Base-by-base conservation (phyloP, 2,329 filamentous ascomycete species). In the Aspergillus ochraceus region DNA sequence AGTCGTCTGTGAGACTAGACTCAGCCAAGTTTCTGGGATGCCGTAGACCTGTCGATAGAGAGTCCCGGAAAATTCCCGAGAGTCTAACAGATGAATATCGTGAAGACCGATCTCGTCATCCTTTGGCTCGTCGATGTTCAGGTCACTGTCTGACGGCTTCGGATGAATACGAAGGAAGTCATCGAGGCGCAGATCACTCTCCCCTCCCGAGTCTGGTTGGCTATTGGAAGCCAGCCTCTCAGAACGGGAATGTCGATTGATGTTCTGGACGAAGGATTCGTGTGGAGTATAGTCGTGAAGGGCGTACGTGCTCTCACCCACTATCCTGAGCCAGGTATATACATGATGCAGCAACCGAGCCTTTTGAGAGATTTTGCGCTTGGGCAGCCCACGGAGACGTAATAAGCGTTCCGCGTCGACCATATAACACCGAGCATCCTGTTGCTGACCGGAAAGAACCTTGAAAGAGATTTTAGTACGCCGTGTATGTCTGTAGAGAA, bases 1-100 rank as follows among this genome's bases (percentile, higher is more conserved):
- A 1, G 77, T 79, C 1, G 77, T 79, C 58, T 79, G 77, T 0
- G 78, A 80, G 14, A 80, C 68, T 3, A 79, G 68, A 36, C 75
- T 78, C 2, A 80, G 69, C 76, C 77, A 80, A 14, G 75, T 78
- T 53, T 80, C 78, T 0, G 77, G 71, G 12, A 80, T 75, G 2
- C 77, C 77, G 53, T 80, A 80, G 8, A 80, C 72, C 29, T 79
- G 70, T 47, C 71, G 71, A 60, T 77, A 78, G 26, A 79, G 70
- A 0, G 74, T 77, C 3, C 71, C 68, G 11, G 68, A 66, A 39
- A 70, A 73, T 8, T 66, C 69, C 8, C 73, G 65, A 1, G 71
- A 72, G 52, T 76, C 74, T 49, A 76, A 70, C 0, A 77, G 67
- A 54, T 79, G 76, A n/a, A 78, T 78, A 47, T 79, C 77, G 39